These are phyloP conservation scores for Hypericum androsaemum DNA, from an alignment of 345 rosid genomes.

Conservation along the genomic window DNA sequence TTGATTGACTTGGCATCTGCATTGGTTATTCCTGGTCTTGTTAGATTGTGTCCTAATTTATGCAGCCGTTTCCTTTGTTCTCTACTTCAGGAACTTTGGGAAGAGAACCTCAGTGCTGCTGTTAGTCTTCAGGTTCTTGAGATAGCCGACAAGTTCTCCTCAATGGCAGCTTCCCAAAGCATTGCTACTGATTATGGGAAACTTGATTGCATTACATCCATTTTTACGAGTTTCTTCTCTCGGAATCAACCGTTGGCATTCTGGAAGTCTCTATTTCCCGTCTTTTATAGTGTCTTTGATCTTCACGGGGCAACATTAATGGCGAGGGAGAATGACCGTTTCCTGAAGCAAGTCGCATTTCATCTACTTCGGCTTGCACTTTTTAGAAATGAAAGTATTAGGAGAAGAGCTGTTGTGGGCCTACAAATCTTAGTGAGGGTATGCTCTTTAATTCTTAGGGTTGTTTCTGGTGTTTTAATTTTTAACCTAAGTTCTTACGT, in stretches of 20 bases:
- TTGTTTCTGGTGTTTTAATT: conserved; percentile 10
- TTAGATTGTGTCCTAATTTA: not conserved
- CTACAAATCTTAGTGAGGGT: conserved; percentile 93
- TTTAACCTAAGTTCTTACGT: conserved; percentile 15
- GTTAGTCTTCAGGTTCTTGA: conserved; percentile 98
- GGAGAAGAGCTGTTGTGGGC: conserved; percentile 91
- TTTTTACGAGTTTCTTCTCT: conserved; percentile 78
- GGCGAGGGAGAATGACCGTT: conserved; percentile 99
- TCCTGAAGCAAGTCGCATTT: conserved; percentile 92
- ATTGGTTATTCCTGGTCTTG: not conserved
- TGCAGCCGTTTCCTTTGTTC: conserved; percentile 15
- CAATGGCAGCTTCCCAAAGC: conserved; percentile 76
- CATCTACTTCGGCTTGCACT: conserved; percentile 95
- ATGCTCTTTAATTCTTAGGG: conserved; percentile 22
- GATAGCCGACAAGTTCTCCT: conserved; percentile 74
- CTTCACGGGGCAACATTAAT: conserved; percentile 93
- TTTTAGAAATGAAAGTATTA: conserved; percentile 84
- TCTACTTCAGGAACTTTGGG: conserved; percentile 91
- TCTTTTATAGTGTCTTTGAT: conserved; percentile 64
- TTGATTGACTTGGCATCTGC: not conserved
- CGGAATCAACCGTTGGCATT: conserved; percentile 86
- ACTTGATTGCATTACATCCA: conserved; percentile 88
- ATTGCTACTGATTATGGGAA: conserved; percentile 96
- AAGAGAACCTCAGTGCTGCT: conserved; percentile 95
- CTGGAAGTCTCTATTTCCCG: conserved; percentile 83